phyloP scores from a whole-genome alignment of 768 basidiomycete genomes.

The Baorangia bicolor region DNA sequence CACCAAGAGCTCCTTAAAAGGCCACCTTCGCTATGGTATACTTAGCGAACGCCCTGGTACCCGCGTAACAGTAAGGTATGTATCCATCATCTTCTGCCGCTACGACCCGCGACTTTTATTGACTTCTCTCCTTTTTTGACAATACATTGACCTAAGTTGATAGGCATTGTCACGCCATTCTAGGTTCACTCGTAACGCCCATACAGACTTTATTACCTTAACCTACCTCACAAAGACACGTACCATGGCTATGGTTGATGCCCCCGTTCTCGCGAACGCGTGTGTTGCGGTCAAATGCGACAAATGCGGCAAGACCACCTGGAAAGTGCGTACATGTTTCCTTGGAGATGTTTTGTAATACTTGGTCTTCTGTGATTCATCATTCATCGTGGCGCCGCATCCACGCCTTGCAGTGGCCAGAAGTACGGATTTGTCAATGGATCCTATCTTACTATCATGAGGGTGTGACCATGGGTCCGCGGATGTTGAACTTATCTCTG shows the following conservation, averaged over 20 bases:
- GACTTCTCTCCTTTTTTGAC: slow-evolving; percentile 1
- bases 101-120: not conserved
- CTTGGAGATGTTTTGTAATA: slow-evolving; percentile 25
- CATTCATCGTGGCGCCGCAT: slow-evolving; percentile 21
- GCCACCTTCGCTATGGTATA: not conserved
- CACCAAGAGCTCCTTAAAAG: not conserved
- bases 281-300: slow-evolving; percentile 61
- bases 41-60: not conserved
- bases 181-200: slow-evolving; percentile 13
- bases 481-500: slow-evolving; percentile 17
- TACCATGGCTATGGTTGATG: slow-evolving; percentile 23
- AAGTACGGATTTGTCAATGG: slow-evolving; percentile 7
- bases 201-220: slow-evolving; percentile 34
- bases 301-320: slow-evolving; percentile 67
- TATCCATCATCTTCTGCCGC: slow-evolving; percentile 12
- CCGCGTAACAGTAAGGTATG: slow-evolving; percentile 13
- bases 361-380: slow-evolving; percentile 19
- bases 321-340: slow-evolving; percentile 52
- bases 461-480: slow-evolving; percentile 12
- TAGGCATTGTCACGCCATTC: slow-evolving; percentile 20
- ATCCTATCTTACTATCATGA: slow-evolving; percentile 9
- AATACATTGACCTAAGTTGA: slow-evolving; percentile 10
- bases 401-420: slow-evolving; percentile 11
- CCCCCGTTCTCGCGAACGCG: slow-evolving; percentile 43
- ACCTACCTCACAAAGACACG: slow-evolving; percentile 26